Evolutionary conservation across 495 filamentous ascomycete species (phyloP).

Genomic region (Tuber magnatum): DNA sequence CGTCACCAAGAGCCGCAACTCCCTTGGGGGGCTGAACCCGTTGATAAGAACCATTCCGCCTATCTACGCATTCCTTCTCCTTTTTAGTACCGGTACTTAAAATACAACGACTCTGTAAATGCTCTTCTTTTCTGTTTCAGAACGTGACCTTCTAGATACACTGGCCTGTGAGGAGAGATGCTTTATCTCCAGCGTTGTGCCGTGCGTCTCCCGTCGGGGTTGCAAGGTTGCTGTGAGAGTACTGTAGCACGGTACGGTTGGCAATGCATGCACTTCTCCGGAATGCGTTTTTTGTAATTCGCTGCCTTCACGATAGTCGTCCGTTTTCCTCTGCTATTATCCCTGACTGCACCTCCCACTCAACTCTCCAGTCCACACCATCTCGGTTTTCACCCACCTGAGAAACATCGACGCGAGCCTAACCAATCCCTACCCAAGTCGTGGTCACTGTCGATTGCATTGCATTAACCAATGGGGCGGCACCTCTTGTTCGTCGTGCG

Average conservation of each 20-base stretch:
- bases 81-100: slow-evolving; percentile 17
- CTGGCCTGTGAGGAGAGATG: slow-evolving; percentile 14
- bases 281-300: slow-evolving; percentile 35
- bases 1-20: slow-evolving; percentile 30
- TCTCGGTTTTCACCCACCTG: slow-evolving; percentile 24
- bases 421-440: slow-evolving; percentile 40
- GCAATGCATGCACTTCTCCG: slow-evolving; percentile 31
- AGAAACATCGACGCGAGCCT: slow-evolving; percentile 31
- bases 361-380: slow-evolving; percentile 20
- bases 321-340: slow-evolving; percentile 37
- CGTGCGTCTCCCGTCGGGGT: slow-evolving; percentile 22
- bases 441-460: slow-evolving; percentile 39
- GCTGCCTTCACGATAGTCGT: slow-evolving; percentile 25
- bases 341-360: slow-evolving; percentile 19
- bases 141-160: slow-evolving; percentile 29
- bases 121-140: slow-evolving; percentile 22
- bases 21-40: slow-evolving; percentile 6
- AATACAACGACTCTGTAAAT: slow-evolving; percentile 20
- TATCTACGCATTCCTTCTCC: slow-evolving; percentile 8
- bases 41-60: slow-evolving; percentile 23
- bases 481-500: slow-evolving; percentile 12
- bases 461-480: slow-evolving; percentile 34
- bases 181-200: slow-evolving; percentile 26
- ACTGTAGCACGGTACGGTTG: too few relatives aligned
- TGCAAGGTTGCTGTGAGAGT: slow-evolving; percentile 27